Evolutionary conservation across 1,139 yeast genomes (phyloP), one percentile per base, ranked within the genome.

Genomic region (Hyphopichia fennica): DNA sequence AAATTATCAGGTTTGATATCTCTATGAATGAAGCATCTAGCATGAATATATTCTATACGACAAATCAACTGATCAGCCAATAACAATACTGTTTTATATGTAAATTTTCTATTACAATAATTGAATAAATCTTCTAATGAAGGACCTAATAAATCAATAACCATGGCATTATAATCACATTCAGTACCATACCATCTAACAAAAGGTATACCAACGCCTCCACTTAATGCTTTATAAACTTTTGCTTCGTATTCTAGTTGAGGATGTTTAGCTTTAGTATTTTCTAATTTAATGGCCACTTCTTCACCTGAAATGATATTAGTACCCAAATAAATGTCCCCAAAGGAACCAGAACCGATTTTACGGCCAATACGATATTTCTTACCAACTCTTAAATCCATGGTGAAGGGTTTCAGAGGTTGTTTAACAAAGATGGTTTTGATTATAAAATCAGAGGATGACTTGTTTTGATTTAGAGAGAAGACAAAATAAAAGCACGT

Each of bases 141-240:
- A 3, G 99, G 99, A 7, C 99, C 99, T 57, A 93, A 75, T 44
- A 93, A 77, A 63, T 93, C 99, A 57, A 93, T 90, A 40, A 93
- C 98, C 90, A 93, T 86, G 35, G 97, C 97, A 63, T 93, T 89
- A 62, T 89, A 91, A 62, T 91, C 97, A 54, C 96, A 88, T 63
- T 93, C 99, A 2, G 95, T 87, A 32, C 99, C 99, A 63, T 83
- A 93, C 96, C 97, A 93, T 63, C 98, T 81, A 34, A 91, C 91
- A 67, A 90, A 91, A 3, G 99, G 98, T 45, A 93, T 91, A 34
- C 99, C 99, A 30, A 93, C 95, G 31, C 98, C 98, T 27, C 99
- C 99, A 50, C 96, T 87, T 44, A 93, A 72, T 6, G 96, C 93
- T 63, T 87, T 89, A 70, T 91, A 91, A 28, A 91, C 98, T 53